Conservation (phyloP, 805 yeast species). For the Vanderwaltozyma polyspora region DNA sequence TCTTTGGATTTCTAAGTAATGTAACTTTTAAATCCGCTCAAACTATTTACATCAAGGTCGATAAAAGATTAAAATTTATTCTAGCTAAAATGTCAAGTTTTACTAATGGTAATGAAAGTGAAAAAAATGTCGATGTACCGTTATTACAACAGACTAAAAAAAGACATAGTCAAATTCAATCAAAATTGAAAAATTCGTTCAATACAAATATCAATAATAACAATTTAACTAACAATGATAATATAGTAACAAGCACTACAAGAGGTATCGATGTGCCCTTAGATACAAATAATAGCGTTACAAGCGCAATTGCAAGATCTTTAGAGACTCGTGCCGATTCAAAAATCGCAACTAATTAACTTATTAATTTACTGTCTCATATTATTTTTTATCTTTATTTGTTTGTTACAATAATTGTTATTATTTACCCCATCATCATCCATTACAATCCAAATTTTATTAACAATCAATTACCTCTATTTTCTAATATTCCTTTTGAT, state of each 20-base stretch:
- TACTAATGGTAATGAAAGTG: background rate
- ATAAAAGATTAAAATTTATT: constrained; percentile 3
- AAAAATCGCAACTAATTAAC: background rate
- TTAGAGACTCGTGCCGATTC: constrained; percentile 2
- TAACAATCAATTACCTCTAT: too few species aligned
- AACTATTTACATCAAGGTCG: constrained; percentile 14
- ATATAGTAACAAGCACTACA: background rate
- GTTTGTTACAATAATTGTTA: too few species aligned
- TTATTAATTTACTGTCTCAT: too few species aligned
- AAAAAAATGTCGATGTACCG: background rate
- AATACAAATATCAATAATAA: background rate
- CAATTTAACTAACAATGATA: background rate
- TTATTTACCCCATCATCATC: too few species aligned
- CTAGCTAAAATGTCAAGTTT: constrained; percentile 1
- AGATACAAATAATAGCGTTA: constrained; percentile 1
- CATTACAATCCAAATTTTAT: too few species aligned
- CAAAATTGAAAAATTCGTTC: too few species aligned
- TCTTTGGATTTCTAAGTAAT: constrained; percentile 22
- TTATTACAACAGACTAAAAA: too few species aligned
- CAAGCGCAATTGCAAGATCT: constrained; percentile 10
- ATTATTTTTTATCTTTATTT: too few species aligned
- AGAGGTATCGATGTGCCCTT: background rate
- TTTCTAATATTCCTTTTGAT: too few species aligned
- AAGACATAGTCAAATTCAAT: background rate
- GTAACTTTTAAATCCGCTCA: constrained; percentile 19